These are phyloP conservation scores for Tetrapyrgos nigripes DNA, from an alignment of 1,284 basidiomycete species.

Conservation along the genomic window DNA sequence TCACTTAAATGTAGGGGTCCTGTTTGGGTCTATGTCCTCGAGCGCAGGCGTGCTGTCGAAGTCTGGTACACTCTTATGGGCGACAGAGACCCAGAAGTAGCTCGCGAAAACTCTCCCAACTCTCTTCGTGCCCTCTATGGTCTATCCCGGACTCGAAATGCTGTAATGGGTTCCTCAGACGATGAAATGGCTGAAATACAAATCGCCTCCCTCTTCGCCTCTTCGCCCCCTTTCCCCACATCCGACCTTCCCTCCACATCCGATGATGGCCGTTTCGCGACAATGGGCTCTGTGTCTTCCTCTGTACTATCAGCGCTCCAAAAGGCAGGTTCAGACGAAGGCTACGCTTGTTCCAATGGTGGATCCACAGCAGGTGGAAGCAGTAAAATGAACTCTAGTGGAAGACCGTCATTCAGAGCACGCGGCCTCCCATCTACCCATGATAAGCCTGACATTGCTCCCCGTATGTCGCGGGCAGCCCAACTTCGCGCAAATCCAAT, in stretches of 20 bases:
- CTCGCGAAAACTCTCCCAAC: conserved; percentile 59
- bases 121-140: conserved; percentile 76
- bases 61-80: conserved; percentile 80
- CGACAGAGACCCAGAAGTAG: conserved; percentile 61
- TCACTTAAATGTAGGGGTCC: conserved; percentile 59
- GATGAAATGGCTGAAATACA: conserved; percentile 72
- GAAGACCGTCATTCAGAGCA: conserved; percentile 62
- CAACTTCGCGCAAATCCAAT: conserved; percentile 69
- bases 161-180: conserved; percentile 73
- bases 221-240: conserved; percentile 77
- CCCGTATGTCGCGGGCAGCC: conserved; percentile 80
- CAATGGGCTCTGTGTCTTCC: conserved; percentile 53
- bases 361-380: conserved; percentile 47
- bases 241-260: conserved; percentile 69
- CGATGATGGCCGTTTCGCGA: conserved; percentile 46
- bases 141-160: conserved; percentile 59
- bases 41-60: conserved; percentile 77
- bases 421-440: conserved; percentile 72
- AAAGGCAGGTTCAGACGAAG: conserved; percentile 43
- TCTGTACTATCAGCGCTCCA: conserved; percentile 53
- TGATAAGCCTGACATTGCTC: conserved; percentile 70
- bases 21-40: conserved; percentile 87
- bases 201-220: conserved; percentile 76
- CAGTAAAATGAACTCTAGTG: conserved; percentile 30
- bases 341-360: conserved; percentile 48